Evolutionary conservation across 495 filamentous ascomycete species (phyloP).

Genomic region (Aspergillus wentii): DNA sequence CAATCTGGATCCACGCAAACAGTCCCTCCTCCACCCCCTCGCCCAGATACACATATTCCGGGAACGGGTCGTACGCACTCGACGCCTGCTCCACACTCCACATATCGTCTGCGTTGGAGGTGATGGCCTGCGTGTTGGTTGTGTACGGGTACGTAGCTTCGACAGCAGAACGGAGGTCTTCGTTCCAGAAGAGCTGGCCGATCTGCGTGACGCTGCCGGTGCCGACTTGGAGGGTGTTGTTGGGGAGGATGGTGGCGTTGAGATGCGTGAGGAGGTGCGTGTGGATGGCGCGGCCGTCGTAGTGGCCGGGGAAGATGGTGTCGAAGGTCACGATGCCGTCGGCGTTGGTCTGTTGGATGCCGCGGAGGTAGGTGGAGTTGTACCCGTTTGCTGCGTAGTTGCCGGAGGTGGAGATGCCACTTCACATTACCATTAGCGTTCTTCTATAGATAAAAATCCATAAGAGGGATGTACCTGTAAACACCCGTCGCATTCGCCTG

Average conservation of each 20-base stretch:
- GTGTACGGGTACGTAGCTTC: slow-evolving; percentile 51
- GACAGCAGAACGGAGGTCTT: slow-evolving; percentile 51
- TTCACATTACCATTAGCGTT: slow-evolving; percentile 2
- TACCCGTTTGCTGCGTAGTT: slow-evolving; percentile 30
- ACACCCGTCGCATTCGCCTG: slow-evolving; percentile 48
- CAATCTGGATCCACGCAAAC: slow-evolving; percentile 55
- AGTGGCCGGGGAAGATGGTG: slow-evolving; percentile 58
- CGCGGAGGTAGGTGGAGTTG: slow-evolving; percentile 49
- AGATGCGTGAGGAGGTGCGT: slow-evolving; percentile 50
- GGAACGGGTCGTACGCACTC: slow-evolving; percentile 29
- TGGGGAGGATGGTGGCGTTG: slow-evolving; percentile 38
- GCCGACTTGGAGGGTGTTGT: slow-evolving; percentile 44
- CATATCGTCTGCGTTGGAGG: slow-evolving; percentile 42
- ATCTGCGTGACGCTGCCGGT: slow-evolving; percentile 32
- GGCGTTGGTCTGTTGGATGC: slow-evolving; percentile 46
- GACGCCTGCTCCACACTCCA: slow-evolving; percentile 27
- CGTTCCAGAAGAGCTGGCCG: slow-evolving; percentile 59
- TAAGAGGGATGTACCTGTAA: slow-evolving; percentile 32
- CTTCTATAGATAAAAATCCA: no score
- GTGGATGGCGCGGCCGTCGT: slow-evolving; percentile 54
- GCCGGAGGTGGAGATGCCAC: slow-evolving; percentile 27
- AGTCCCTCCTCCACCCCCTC: slow-evolving; percentile 42
- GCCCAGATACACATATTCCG: slow-evolving; percentile 43
- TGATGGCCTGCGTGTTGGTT: slow-evolving; percentile 48
- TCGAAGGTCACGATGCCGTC: slow-evolving; percentile 55